phyloP scores from a whole-genome alignment of 495 filamentous ascomycete species.

The Neurospora sp. region DNA sequence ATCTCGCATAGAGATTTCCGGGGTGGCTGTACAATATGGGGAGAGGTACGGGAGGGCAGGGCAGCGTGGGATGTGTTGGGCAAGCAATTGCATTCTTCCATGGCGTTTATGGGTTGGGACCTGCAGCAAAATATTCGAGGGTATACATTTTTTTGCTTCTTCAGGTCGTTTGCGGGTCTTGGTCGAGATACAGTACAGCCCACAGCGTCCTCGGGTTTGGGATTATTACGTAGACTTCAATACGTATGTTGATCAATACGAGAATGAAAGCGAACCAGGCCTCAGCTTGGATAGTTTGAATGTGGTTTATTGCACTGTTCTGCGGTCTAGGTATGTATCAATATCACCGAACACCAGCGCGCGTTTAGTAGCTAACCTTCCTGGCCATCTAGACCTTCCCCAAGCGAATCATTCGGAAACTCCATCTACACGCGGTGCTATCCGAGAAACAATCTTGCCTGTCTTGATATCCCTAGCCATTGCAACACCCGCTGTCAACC shows the following conservation, averaged over 20 bases:
- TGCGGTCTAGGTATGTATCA: not conserved
- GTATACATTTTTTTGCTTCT: not conserved
- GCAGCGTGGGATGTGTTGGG: not conserved
- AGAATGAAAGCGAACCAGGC: not conserved
- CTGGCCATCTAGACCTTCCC: not conserved
- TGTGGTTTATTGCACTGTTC: not conserved
- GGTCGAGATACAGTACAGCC: not conserved
- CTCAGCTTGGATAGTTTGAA: not conserved
- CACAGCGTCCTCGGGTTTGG: not conserved
- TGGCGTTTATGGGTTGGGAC: conserved; percentile 21
- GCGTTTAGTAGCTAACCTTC: not conserved
- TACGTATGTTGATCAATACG: not conserved
- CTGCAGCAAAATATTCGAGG: conserved; percentile 4
- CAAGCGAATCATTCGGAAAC: not conserved
- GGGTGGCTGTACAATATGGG: conserved; percentile 12
- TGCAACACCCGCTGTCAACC: not conserved
- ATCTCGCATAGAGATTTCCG: not conserved
- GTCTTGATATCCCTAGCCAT: not conserved
- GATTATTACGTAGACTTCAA: not conserved
- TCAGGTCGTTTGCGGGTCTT: conserved; percentile 2
- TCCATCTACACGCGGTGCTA: not conserved
- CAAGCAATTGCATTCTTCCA: conserved; percentile 14
- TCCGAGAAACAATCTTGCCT: not conserved
- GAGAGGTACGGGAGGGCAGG: not conserved
- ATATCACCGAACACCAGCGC: not conserved